These are phyloP conservation scores for Xylaria polymorpha DNA, from an alignment of 2,329 filamentous ascomycete genomes.

Conservation along the genomic window DNA sequence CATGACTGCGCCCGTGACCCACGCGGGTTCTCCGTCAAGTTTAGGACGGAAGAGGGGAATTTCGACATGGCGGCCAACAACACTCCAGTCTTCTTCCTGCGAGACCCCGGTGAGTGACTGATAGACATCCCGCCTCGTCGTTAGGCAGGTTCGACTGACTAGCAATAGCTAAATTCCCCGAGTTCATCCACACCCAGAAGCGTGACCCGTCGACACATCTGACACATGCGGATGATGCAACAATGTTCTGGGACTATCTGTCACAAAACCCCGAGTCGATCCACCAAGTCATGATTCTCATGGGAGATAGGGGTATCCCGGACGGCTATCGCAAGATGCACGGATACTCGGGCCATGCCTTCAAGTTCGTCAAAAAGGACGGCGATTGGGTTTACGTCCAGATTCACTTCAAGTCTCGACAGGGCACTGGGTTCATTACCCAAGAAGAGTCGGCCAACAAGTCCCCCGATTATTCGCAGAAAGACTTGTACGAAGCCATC, in stretches of 20 bases:
- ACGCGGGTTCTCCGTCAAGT: constrained; percentile 78
- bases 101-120: constrained; percentile 62
- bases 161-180: constrained; percentile 71
- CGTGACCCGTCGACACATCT: constrained; percentile 76
- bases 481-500: constrained; percentile 74
- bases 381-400: constrained; percentile 75
- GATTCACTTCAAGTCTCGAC: constrained; percentile 72
- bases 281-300: constrained; percentile 74
- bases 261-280: constrained; percentile 71
- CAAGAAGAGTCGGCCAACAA: constrained; percentile 67
- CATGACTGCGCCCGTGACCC: constrained; percentile 67
- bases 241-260: constrained; percentile 75
- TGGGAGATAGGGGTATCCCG: constrained; percentile 74
- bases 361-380: constrained; percentile 74
- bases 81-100: constrained; percentile 80
- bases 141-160: neutral
- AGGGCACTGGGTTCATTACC: constrained; percentile 70
- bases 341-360: constrained; percentile 74
- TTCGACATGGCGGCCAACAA: constrained; percentile 80
- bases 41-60: constrained; percentile 79
- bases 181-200: constrained; percentile 81
- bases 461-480: constrained; percentile 71
- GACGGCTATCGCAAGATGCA: constrained; percentile 75
- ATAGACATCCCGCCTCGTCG: neutral
- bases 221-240: constrained; percentile 61